These are phyloP conservation scores for Fusarium miscanthi DNA, from an alignment of 2,329 filamentous ascomycete species.

Conservation along the genomic window DNA sequence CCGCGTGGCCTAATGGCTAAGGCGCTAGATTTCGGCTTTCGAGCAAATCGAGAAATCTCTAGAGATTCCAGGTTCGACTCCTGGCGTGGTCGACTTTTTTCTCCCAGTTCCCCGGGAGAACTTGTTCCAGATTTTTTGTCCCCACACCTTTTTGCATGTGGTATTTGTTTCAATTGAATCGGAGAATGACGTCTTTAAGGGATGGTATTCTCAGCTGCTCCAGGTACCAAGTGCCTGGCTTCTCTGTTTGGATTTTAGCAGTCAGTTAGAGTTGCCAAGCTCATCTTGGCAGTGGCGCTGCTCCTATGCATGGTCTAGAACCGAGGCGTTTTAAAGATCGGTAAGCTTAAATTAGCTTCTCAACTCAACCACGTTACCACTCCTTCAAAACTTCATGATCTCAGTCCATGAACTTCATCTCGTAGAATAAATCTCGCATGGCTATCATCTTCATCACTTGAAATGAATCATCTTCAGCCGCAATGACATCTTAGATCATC, in stretches of 20 bases:
- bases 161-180: not conserved
- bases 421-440: not conserved
- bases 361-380: not conserved
- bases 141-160: too few relatives aligned
- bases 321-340: not conserved
- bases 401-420: not conserved
- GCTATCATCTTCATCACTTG: not conserved
- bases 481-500: not conserved
- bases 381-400: not conserved
- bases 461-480: not conserved
- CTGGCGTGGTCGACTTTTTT: conserved; percentile 48
- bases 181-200: not conserved
- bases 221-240: not conserved
- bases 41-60: conserved; percentile 38
- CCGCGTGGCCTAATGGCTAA: conserved; percentile 53
- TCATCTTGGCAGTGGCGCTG: not conserved
- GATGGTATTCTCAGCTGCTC: not conserved
- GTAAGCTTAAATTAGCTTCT: not conserved
- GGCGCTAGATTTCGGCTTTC: conserved; percentile 51
- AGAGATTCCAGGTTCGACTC: conserved; percentile 53
- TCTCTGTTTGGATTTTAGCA: fast-evolving
- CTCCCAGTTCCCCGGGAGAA: too few relatives aligned
- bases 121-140: too few relatives aligned
- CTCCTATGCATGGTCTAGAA: not conserved
- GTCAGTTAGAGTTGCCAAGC: not conserved